Percentiles rank a stretch among this genome's conserved stretches.
These are phyloP conservation scores for Ploettnerulaceae sp. DNA, from an alignment of 2,329 filamentous ascomycete species.

Conservation along the genomic window DNA sequence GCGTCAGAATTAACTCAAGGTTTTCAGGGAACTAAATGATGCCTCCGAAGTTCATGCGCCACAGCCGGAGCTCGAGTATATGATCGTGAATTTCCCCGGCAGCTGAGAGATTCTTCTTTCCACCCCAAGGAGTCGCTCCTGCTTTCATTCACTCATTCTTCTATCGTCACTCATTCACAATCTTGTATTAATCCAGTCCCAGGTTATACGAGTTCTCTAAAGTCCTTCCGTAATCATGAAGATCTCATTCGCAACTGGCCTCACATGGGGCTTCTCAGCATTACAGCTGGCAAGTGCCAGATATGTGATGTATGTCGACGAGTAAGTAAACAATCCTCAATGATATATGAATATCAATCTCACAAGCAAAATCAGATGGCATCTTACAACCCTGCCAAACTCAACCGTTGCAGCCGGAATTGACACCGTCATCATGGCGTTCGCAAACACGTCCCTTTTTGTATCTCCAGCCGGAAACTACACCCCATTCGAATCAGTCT, in stretches of 20 bases:
- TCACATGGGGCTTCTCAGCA: constrained; percentile 8
- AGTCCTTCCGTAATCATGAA: constrained; percentile 8
- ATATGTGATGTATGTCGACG: constrained; percentile 14
- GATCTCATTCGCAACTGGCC: constrained; percentile 4
- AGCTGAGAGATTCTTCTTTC: neutral
- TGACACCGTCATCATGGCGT: constrained; percentile 21
- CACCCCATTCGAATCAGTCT: constrained; percentile 19
- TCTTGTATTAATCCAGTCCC: neutral
- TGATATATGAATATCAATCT: neutral
- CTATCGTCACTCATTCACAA: neutral
- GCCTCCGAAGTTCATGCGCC: neutral
- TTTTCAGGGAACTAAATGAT: neutral
- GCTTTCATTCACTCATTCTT: neutral
- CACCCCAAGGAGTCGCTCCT: neutral
- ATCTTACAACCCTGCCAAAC: constrained; percentile 16
- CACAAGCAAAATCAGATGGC: constrained; percentile 1
- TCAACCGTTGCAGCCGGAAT: constrained; percentile 18
- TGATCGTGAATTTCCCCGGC: neutral
- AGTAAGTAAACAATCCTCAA: neutral
- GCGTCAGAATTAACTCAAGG: neutral
- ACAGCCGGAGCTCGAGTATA: neutral
- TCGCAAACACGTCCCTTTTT: constrained; percentile 22
- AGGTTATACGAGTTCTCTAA: neutral
- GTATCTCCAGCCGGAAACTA: constrained; percentile 18
- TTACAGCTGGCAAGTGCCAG: constrained; percentile 8